Evolutionary conservation across 106 monocot genomes (phyloP).

Genomic region (Chionographis japonica): DNA sequence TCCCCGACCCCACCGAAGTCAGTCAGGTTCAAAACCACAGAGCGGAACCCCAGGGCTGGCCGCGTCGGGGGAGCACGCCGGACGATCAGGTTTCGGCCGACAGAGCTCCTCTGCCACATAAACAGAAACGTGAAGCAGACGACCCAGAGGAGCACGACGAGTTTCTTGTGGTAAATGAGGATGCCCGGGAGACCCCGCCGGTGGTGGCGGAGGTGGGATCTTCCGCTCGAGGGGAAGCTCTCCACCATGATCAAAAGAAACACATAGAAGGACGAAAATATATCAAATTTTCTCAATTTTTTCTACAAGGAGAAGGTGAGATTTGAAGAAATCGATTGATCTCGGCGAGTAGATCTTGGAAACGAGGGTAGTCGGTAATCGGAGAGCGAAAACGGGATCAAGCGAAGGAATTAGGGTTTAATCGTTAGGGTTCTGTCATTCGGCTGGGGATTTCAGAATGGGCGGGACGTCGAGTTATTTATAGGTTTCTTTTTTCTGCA

Average conservation of each 20-base stretch:
- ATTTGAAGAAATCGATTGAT: not conserved
- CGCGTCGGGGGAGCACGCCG: not conserved
- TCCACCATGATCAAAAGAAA: conserved; percentile 10
- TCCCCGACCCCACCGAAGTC: conserved; percentile 71
- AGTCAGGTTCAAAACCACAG: conserved; percentile 33
- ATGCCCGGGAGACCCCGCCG: conserved; percentile 7
- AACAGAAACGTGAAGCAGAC: conserved; percentile 17
- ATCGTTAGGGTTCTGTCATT: too few relatives aligned
- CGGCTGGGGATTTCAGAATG: conserved; percentile 3
- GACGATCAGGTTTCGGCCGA: conserved; percentile 8
- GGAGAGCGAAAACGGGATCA: too few relatives aligned
- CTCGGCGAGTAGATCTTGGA: not conserved
- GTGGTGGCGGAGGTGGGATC: conserved; percentile 5
- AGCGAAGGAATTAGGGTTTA: not conserved
- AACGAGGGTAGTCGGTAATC: not conserved
- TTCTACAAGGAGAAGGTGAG: not conserved
- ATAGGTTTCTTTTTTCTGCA: too few relatives aligned
- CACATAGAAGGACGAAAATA: not conserved
- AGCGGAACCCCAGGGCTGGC: conserved; percentile 16
- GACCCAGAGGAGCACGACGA: conserved; percentile 31
- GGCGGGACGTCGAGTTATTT: not conserved
- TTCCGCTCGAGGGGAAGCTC: not conserved
- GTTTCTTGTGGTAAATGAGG: conserved; percentile 6
- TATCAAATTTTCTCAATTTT: too few relatives aligned
- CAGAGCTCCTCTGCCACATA: conserved; percentile 32